phyloP scores from a whole-genome alignment of 495 filamentous ascomycete genomes.

The Usnea hakonensis region DNA sequence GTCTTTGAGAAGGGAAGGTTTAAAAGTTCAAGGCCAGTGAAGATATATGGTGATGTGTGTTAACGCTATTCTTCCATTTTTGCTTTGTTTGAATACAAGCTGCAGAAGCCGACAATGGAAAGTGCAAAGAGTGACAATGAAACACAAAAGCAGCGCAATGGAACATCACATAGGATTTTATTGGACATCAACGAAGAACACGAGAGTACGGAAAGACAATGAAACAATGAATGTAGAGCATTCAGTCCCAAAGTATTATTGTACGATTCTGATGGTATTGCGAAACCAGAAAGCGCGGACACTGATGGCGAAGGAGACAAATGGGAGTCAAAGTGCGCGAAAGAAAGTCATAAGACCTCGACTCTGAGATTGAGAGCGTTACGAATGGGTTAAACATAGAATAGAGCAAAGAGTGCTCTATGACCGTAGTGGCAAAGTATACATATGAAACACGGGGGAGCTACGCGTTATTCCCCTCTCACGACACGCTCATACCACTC shows the following conservation, averaged over 20 bases:
- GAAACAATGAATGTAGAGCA: background rate
- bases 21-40: background rate
- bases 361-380: background rate
- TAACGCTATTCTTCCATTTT: background rate
- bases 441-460: background rate
- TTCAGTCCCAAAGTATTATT: background rate
- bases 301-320: background rate
- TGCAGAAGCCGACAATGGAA: background rate
- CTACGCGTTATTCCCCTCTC: too few species aligned
- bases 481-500: too few species aligned
- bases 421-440: background rate
- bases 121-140: background rate
- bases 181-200: background rate
- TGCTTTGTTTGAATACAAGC: background rate
- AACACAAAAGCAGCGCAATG: background rate
- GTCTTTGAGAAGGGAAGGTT: background rate
- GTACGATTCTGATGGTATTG: background rate
- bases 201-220: background rate
- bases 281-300: background rate
- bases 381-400: too few species aligned
- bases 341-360: background rate
- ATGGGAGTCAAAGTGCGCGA: background rate
- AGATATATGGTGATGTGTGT: background rate
- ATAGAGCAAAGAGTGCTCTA: too few species aligned
- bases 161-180: background rate